Evolutionary conservation across 805 yeast genomes (phyloP).

Genomic region (Candida nonsorbophila): DNA sequence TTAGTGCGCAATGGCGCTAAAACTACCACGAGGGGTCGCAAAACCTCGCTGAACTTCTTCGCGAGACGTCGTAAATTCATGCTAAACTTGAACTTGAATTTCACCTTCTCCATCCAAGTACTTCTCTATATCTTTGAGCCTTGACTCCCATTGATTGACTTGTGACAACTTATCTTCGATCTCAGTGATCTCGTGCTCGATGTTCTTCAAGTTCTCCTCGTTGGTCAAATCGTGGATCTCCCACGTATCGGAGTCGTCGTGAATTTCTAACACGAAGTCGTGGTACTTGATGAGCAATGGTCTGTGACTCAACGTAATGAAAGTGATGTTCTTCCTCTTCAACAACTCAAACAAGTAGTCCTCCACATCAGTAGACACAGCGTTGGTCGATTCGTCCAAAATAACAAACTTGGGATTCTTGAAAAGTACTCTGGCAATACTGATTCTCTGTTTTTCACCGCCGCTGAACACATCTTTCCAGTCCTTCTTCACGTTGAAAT

Average conservation of each 20-base stretch:
- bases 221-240: constrained; percentile 58
- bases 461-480: constrained; percentile 94
- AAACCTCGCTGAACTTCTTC: too few relatives aligned
- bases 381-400: constrained; percentile 91
- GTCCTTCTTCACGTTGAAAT: constrained; percentile 51
- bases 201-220: constrained; percentile 58
- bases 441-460: constrained; percentile 90
- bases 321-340: constrained; percentile 64
- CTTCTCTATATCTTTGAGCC: constrained; percentile 54
- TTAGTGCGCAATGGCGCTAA: too few relatives aligned
- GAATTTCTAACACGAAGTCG: constrained; percentile 65
- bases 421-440: constrained; percentile 80
- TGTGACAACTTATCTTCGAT: constrained; percentile 56
- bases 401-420: constrained; percentile 78
- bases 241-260: constrained; percentile 49
- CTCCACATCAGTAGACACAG: constrained; percentile 85
- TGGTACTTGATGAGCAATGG: constrained; percentile 83
- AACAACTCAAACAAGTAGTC: constrained; percentile 77
- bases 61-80: too few relatives aligned
- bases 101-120: constrained; percentile 42
- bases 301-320: constrained; percentile 78
- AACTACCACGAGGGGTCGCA: too few relatives aligned
- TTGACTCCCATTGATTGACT: constrained; percentile 52
- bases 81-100: too few relatives aligned
- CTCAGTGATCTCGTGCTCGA: constrained; percentile 71